Percentiles rank a stretch among this genome's conserved stretches.
These are phyloP conservation scores for Begonia loranthoides DNA, from an alignment of 306 rosid species.

Conservation along the genomic window DNA sequence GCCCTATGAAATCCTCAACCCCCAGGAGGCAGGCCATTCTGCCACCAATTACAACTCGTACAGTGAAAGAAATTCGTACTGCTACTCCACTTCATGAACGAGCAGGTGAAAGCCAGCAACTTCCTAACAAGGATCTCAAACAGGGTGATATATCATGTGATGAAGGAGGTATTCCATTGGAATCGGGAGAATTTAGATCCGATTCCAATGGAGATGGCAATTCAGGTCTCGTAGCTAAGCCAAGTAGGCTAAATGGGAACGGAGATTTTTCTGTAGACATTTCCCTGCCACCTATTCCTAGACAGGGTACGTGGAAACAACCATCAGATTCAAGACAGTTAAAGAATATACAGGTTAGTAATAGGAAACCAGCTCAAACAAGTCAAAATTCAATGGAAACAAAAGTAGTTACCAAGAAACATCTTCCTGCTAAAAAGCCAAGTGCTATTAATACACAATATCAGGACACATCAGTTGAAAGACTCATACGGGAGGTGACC, in stretches of 20 bases:
- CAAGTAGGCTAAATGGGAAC: slow-evolving; percentile 54
- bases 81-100: slow-evolving; percentile 47
- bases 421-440: slow-evolving; percentile 66
- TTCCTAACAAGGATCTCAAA: slow-evolving; percentile 48
- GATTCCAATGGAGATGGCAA: slow-evolving; percentile 58
- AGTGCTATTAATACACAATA: slow-evolving; percentile 32
- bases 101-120: slow-evolving; percentile 35
- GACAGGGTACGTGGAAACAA: slow-evolving; percentile 89
- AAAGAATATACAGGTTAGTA: slow-evolving; percentile 41
- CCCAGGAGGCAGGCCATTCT: slow-evolving; percentile 75
- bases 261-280: slow-evolving; percentile 44
- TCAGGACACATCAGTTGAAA: slow-evolving; percentile 90
- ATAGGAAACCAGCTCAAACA: slow-evolving; percentile 43
- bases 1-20: slow-evolving; percentile 77
- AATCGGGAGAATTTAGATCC: slow-evolving; percentile 43
- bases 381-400: slow-evolving; percentile 52
- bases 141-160: slow-evolving; percentile 34
- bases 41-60: slow-evolving; percentile 48
- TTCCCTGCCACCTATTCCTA: slow-evolving; percentile 52
- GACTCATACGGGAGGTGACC: slow-evolving; percentile 95
- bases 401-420: slow-evolving; percentile 62
- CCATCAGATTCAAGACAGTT: slow-evolving; percentile 52
- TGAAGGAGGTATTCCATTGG: slow-evolving; percentile 44
- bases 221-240: slow-evolving; percentile 37
- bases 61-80: slow-evolving; percentile 59